Base-by-base conservation (phyloP, 1,139 yeast species). In the Pichia sp. region DNA sequence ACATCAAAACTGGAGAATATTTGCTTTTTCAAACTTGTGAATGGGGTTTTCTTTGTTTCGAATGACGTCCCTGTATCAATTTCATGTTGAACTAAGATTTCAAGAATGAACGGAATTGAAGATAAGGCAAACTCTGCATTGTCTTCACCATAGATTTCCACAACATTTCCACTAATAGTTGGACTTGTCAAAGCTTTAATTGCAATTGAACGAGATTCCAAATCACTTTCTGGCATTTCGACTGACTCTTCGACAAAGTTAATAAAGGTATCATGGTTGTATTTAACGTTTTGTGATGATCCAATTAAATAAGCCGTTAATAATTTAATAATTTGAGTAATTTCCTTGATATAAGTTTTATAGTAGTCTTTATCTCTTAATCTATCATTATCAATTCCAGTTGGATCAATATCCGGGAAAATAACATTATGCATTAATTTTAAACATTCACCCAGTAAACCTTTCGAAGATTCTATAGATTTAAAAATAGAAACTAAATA, bases 51-150 rank as follows among this genome's bases (percentile, higher is more conserved):
- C 18, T 41, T 41, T 3, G 25, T 11, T 9, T 26, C 38, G 11
- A 10, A 4, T 5, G 42, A 27, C 3, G 23, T 25, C 7, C 47
- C 47, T 9, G 24, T 26, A 20, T 53, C 49, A 15, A 47, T 40
- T 33, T 52, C 59, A 42, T 55, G 56, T 29, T 56, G 58, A n/a
- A 53, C 50, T 5, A 75, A 50, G 7, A 72, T 54, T 52, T 76
- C 81, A 5, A 67, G 56, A 34, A 76, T 56, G 46, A 74, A 74
- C 1, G 78, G 76, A 6, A 74, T 54, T 14, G 70, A 55, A 0
- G 75, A 65, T 15, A 63, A 55, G 3, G 65, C 53, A 38, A 69
- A 72, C 40, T 62, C 66, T 41, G 67, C 66, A 11, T 64, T 57
- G 8, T 32, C 19, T 7, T 63, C 57, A 7, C 30, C 35, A 50